A percentile compares a stretch with the other conserved stretches of the same genome.
Conservation (phyloP, 306 rosid species). For the Vicia sativa region DNA sequence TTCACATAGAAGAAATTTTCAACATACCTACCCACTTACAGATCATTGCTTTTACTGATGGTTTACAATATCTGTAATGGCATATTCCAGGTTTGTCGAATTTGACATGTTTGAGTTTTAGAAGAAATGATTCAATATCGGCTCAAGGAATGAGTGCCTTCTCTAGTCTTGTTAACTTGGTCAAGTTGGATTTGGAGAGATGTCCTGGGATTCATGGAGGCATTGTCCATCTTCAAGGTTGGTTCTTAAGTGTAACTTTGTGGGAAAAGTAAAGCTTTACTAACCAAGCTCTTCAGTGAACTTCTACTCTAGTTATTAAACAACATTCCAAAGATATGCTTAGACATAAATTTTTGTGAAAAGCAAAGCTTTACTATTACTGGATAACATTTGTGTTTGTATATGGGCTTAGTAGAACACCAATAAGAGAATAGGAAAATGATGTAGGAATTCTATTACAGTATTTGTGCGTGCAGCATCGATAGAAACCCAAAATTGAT, state of each 20-base stretch:
- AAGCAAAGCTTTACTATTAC: neutral
- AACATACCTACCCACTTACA: neutral
- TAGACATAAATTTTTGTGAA: conserved; percentile 22
- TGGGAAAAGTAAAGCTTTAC: conserved; percentile 6
- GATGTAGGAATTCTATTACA: conserved; percentile 22
- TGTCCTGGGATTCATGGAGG: conserved; percentile 93
- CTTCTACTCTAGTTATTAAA: conserved; percentile 2
- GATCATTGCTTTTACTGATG: conserved; percentile 19
- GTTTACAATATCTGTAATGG: conserved; percentile 31
- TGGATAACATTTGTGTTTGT: neutral
- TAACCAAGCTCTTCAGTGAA: conserved; percentile 7
- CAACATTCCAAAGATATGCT: neutral
- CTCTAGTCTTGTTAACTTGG: conserved; percentile 66
- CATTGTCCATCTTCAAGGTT: conserved; percentile 81
- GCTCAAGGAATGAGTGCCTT: conserved; percentile 80
- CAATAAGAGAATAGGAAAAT: conserved; percentile 1
- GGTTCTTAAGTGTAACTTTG: conserved; percentile 35
- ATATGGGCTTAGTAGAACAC: conserved; percentile 3
- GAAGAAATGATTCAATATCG: conserved; percentile 80
- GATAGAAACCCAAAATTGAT: conserved; percentile 24
- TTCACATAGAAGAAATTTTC: conserved; percentile 1
- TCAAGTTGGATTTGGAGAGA: conserved; percentile 91
- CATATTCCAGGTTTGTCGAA: conserved; percentile 70
- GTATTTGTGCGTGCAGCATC: conserved; percentile 13
- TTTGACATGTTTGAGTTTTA: conserved; percentile 84